phyloP scores from a whole-genome alignment of 768 basidiomycete genomes.

The Xanthoconium stramineum region DNA sequence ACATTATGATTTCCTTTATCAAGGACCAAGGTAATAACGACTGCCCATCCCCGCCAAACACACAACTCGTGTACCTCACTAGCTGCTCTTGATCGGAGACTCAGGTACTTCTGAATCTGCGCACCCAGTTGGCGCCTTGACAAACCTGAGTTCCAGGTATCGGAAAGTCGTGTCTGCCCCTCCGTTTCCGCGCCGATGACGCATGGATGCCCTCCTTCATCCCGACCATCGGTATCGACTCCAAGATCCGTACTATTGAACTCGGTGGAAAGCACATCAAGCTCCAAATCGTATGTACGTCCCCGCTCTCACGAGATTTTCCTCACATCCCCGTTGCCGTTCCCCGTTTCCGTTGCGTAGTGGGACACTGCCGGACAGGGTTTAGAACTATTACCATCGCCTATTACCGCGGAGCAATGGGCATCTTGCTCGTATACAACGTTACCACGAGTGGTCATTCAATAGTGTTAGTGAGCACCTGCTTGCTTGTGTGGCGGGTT shows the following conservation, averaged over 20 bases:
- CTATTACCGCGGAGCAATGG: constrained; percentile 99
- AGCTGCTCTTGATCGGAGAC: constrained; percentile 95
- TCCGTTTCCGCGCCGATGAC: constrained; percentile 98
- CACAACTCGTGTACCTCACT: constrained; percentile 5
- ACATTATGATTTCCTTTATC: constrained; percentile 96
- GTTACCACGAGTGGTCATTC: constrained; percentile 92
- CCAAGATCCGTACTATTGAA: constrained; percentile 99
- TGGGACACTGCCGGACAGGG: constrained; percentile 99
- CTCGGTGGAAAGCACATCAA: constrained; percentile 97
- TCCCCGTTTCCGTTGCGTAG: constrained; percentile 38
- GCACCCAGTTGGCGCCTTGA: neutral
- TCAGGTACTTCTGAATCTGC: constrained; percentile 54
- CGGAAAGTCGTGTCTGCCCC: constrained; percentile 92
- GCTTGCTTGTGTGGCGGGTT: constrained; percentile 14
- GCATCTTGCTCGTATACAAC: constrained; percentile 97
- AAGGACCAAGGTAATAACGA: constrained; percentile 60
- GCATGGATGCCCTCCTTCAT: constrained; percentile 99
- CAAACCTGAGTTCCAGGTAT: constrained; percentile 55
- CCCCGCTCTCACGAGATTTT: neutral
- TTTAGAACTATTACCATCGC: constrained; percentile 98
- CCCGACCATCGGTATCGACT: constrained; percentile 98
- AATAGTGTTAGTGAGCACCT: constrained; percentile 89
- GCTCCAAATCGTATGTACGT: constrained; percentile 85
- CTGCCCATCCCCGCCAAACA: neutral
- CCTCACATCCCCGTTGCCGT: neutral